Percentiles rank a stretch among this genome's conserved stretches.
These are phyloP conservation scores for Cercis canadensis DNA, from an alignment of 306 rosid species.

Conservation along the genomic window DNA sequence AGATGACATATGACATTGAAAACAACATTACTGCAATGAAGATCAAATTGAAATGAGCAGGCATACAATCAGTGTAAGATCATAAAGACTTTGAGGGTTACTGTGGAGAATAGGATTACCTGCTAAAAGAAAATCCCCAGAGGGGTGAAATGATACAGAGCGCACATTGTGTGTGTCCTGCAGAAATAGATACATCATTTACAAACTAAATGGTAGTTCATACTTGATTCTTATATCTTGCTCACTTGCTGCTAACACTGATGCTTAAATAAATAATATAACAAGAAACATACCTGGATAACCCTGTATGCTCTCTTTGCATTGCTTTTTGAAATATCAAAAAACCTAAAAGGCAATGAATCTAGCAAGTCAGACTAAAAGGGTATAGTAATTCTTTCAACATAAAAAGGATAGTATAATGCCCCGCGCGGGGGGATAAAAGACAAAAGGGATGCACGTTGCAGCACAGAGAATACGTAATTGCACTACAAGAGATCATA, in stretches of 20 bases:
- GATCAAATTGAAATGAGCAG: conserved; percentile 18
- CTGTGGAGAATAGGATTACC: conserved; percentile 51
- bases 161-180: conserved; percentile 97
- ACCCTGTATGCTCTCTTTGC: conserved; percentile 94
- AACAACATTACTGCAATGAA: conserved; percentile 4
- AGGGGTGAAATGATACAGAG: conserved; percentile 87
- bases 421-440: conserved; percentile 14
- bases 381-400: conserved; percentile 25
- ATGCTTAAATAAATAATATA: conserved; percentile 35
- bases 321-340: conserved; percentile 78
- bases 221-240: conserved; percentile 22
- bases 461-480: conserved; percentile 12
- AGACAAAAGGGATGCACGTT: conserved; percentile 18
- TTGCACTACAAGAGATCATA: conserved; percentile 45
- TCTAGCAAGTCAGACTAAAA: conserved; percentile 29
- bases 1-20: conserved; percentile 17
- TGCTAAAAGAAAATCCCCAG: conserved; percentile 90
- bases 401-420: conserved; percentile 27
- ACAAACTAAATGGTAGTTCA: conserved; percentile 11
- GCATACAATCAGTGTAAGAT: neutral
- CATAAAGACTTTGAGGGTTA: neutral
- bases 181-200: conserved; percentile 25
- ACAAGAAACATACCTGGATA: conserved; percentile 65
- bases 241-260: conserved; percentile 27
- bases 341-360: conserved; percentile 64